Evolutionary conservation across 1,139 yeast species (phyloP).

Genomic region (Hansenula anomala): DNA sequence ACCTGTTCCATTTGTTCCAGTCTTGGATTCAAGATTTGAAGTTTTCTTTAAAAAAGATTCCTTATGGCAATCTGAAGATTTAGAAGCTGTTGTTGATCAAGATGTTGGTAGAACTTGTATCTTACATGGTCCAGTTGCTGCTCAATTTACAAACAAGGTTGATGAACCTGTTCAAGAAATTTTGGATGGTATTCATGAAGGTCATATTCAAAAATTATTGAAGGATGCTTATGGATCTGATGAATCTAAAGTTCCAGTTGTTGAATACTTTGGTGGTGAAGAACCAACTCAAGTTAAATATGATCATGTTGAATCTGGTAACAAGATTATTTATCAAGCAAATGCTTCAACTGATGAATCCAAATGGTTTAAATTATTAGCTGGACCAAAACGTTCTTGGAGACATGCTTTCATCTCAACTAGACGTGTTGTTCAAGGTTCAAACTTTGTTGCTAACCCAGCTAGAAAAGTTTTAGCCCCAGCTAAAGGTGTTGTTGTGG

Average conservation of each 20-base stretch:
- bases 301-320: constrained; percentile 28
- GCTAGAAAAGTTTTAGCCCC: constrained; percentile 79
- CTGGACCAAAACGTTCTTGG: constrained; percentile 82
- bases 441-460: constrained; percentile 74
- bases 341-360: constrained; percentile 47
- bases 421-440: constrained; percentile 79
- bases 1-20: constrained; percentile 98
- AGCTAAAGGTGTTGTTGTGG: constrained; percentile 57
- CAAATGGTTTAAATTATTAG: constrained; percentile 76
- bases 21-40: constrained; percentile 89
- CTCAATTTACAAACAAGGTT: constrained; percentile 80
- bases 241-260: constrained; percentile 68
- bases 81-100: constrained; percentile 92
- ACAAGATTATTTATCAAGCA: constrained; percentile 41
- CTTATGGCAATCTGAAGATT: constrained; percentile 97
- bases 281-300: constrained; percentile 39
- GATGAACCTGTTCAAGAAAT: constrained; percentile 92
- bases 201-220: constrained; percentile 71
- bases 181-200: constrained; percentile 83
- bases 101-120: constrained; percentile 99
- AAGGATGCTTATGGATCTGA: constrained; percentile 70
- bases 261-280: constrained; percentile 83
- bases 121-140: constrained; percentile 98
- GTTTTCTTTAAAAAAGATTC: constrained; percentile 98
- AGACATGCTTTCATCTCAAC: constrained; percentile 84